A percentile compares a stretch with the other conserved stretches of the same genome.
Conservation (phyloP, 768 basidiomycete species). For the Hirschioporus abietinus region DNA sequence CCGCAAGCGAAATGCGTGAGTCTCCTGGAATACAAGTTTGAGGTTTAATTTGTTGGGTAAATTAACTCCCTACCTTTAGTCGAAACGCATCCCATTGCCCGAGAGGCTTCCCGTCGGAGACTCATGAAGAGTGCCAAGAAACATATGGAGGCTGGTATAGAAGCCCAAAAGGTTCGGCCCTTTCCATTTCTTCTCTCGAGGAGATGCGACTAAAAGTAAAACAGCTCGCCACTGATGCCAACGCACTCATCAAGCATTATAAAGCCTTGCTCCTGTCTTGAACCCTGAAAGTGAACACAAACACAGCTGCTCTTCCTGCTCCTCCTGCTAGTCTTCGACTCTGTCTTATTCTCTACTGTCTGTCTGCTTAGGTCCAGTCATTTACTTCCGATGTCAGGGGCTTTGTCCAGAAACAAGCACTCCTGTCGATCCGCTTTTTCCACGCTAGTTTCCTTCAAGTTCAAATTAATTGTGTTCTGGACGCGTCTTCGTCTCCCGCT, state of each 20-base stretch:
- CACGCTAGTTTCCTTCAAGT: not conserved
- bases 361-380: not conserved
- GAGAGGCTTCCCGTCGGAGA: slow-evolving; percentile 29
- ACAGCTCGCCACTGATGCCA: slow-evolving; percentile 33
- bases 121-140: slow-evolving; percentile 28
- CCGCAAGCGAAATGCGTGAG: slow-evolving; percentile 30
- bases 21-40: not conserved
- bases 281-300: not conserved
- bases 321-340: not conserved
- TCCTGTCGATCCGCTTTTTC: not conserved
- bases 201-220: not conserved
- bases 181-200: not conserved
- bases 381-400: not conserved
- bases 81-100: slow-evolving; percentile 25
- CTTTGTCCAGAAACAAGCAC: not conserved
- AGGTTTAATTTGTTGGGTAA: slow-evolving; percentile 6
- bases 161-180: slow-evolving; percentile 30
- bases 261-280: slow-evolving; percentile 29
- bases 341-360: not conserved
- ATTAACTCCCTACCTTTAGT: slow-evolving; percentile 18
- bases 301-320: not conserved
- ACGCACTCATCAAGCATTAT: slow-evolving; percentile 35
- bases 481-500: not conserved
- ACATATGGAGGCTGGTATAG: slow-evolving; percentile 31
- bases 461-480: not conserved